Evolutionary conservation across 83 land plant genomes (phyloP).

Genomic region (Thuja plicata): DNA sequence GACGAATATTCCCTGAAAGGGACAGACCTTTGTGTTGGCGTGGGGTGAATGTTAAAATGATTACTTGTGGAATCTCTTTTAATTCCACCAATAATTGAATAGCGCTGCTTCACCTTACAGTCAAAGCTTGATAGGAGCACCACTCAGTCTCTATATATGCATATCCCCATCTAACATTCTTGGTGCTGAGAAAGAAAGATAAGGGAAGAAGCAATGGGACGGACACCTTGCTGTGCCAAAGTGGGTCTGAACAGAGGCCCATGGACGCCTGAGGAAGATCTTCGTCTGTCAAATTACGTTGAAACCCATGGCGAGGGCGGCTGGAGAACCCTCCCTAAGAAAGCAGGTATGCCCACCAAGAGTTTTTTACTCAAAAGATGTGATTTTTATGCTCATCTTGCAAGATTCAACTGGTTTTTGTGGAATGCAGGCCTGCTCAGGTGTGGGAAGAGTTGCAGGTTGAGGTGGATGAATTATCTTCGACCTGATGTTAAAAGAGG

Average conservation of each 20-base stretch:
- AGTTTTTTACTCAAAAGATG: too few relatives aligned
- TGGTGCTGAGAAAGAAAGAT: neutral
- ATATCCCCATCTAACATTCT: neutral
- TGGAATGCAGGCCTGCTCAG: neutral
- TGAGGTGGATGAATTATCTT: slow-evolving; percentile 16
- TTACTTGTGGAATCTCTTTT: neutral
- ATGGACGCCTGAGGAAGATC: slow-evolving; percentile 57
- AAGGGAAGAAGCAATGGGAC: slow-evolving; percentile 27
- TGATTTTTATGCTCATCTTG: too few relatives aligned
- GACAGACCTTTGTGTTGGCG: too few relatives aligned
- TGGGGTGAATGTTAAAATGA: neutral
- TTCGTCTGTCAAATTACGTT: slow-evolving; percentile 43
- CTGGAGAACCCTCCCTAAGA: slow-evolving; percentile 51
- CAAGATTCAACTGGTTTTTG: too few relatives aligned
- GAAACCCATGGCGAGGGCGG: slow-evolving; percentile 44
- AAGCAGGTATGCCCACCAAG: slow-evolving; percentile 28
- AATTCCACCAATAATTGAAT: neutral
- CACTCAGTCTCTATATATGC: neutral
- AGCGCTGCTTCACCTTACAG: neutral
- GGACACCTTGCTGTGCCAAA: slow-evolving; percentile 62
- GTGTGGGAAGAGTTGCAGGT: slow-evolving; percentile 14
- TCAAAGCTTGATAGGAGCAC: neutral
- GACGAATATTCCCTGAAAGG: too few relatives aligned
- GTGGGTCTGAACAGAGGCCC: slow-evolving; percentile 53
- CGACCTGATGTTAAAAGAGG: slow-evolving; percentile 8